These are phyloP conservation scores for Malassezia equina DNA, from an alignment of 1,284 basidiomycete genomes.

Conservation along the genomic window DNA sequence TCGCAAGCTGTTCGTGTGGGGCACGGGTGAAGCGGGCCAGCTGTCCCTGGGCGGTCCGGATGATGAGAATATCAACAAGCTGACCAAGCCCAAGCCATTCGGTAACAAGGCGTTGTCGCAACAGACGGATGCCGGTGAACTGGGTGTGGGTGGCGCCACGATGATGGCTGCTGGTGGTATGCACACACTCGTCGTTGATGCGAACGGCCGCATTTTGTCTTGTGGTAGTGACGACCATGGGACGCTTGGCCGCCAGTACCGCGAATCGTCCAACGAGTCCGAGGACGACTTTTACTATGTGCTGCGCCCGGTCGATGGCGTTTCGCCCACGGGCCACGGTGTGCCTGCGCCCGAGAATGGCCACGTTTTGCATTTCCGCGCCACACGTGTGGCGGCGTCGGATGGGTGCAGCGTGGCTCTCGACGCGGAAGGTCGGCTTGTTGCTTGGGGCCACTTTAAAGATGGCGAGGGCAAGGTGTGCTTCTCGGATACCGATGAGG, in stretches of 20 bases:
- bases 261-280: constrained; percentile 61
- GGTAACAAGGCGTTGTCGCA: constrained; percentile 31
- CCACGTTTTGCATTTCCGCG: constrained; percentile 59
- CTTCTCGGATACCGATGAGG: constrained; percentile 55
- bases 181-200: constrained; percentile 43
- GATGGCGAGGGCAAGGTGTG: constrained; percentile 75
- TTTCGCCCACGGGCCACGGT: constrained; percentile 47
- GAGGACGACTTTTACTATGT: constrained; percentile 57
- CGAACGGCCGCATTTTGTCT: constrained; percentile 49
- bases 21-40: constrained; percentile 44
- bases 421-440: constrained; percentile 64
- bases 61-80: constrained; percentile 42
- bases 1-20: constrained; percentile 45
- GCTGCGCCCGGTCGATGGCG: constrained; percentile 63
- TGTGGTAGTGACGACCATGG: constrained; percentile 89
- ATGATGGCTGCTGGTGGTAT: constrained; percentile 40
- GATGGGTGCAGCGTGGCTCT: constrained; percentile 76
- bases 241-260: constrained; percentile 58
- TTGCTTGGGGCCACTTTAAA: constrained; percentile 58
- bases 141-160: constrained; percentile 35
- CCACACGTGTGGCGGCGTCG: constrained; percentile 69
- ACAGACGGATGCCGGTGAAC: constrained; percentile 30
- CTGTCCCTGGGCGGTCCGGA: constrained; percentile 41
- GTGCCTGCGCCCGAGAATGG: constrained; percentile 63
- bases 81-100: constrained; percentile 36